phyloP scores from a whole-genome alignment of 1,284 basidiomycete species.

The Malassezia arunalokei region DNA sequence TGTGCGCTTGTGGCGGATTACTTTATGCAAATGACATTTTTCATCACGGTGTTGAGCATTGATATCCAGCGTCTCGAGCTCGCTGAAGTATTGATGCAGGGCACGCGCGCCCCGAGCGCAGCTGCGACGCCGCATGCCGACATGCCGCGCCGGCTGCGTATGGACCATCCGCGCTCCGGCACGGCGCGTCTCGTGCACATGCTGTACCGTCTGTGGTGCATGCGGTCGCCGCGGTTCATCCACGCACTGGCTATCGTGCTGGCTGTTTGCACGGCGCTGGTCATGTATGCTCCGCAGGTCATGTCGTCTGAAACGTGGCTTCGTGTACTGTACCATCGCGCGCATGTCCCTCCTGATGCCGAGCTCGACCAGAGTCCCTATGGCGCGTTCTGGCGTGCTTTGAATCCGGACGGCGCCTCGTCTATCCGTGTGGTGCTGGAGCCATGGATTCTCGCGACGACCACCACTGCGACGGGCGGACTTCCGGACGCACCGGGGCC shows the following conservation, averaged over 20 bases:
- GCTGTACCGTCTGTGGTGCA: conserved; percentile 1
- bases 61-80: conserved; percentile 79
- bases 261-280: neutral
- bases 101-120: neutral
- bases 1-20: conserved; percentile 90
- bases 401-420: conserved; percentile 3
- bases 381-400: conserved; percentile 6
- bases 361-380: conserved; percentile 4
- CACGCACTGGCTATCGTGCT: neutral
- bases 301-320: neutral
- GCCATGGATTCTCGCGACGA: conserved; percentile 61
- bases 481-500: conserved; percentile 5
- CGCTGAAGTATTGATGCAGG: conserved; percentile 19
- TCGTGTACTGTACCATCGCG: neutral
- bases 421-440: conserved; percentile 60
- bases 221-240: neutral
- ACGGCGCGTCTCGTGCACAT: neutral
- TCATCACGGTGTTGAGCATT: conserved; percentile 74
- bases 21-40: conserved; percentile 86
- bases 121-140: neutral
- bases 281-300: neutral
- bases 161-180: conserved; percentile 5
- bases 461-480: neutral
- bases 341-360: neutral
- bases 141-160: neutral